Evolutionary conservation across 140 eudicot genomes (phyloP), one percentile per base, ranked within the genome.

Genomic region (Erigeron philadelphicus): DNA sequence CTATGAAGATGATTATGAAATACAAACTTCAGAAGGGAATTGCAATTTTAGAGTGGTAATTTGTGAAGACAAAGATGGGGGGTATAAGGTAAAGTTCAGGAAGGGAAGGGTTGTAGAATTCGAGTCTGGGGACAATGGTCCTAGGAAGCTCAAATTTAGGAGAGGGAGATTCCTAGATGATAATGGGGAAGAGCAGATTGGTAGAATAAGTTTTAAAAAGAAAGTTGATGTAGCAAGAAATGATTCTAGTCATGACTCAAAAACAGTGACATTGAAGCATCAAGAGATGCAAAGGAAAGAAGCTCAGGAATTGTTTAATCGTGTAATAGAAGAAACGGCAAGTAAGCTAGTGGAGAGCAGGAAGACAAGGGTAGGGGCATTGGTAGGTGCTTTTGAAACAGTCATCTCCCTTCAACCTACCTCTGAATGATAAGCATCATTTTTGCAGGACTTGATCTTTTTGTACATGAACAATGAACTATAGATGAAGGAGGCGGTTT

Each of bases 331-430:
- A 84, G 96, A 88, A 67, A 83, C 90, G 4, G 96, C 95, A 41
- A 89, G 85, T 77, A 89, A 89, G 81, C 96, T 89, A 47, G 90
- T 78, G 11, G 82, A 74, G 70, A 82, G 71, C 75, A 86, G 78
- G 84, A 89, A 86, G 79, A 84, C 84, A 15, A 86, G 84, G 80
- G 95, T 89, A 6, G 86, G 78, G 81, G 96, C 95, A 11, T 80
- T 89, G 85, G 96, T 89, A 75, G 96, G 96, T 53, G 96, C 96
- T 70, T 89, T 89, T 56, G 96, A 89, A 77, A 75, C 90, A 19
- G 90, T 89, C 35, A 89, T 89, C 11, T 86, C 90, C 71, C 90
- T 65, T 47, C 90, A 84, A 75, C 79, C 88, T 69, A 19, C 85
- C 38, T 17, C 79, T 63, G 63, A 61, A 59, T 46, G 23, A 65